Evolutionary conservation across 257 asterid genomes (phyloP).

Genomic region (Solanum verrucosum): DNA sequence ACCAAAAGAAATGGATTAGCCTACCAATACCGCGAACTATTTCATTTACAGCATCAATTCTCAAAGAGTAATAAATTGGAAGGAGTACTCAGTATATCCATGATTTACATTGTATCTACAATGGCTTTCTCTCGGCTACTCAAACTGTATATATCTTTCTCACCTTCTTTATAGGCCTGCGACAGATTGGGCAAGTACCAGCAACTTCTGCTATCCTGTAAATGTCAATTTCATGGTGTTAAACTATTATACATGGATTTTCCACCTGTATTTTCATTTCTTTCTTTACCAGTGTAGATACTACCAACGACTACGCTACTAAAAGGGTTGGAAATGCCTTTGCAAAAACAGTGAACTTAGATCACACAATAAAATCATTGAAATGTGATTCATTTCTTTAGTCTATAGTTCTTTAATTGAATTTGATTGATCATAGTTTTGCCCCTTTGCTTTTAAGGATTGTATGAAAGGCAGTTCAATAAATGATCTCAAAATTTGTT

Average conservation of each 20-base stretch:
- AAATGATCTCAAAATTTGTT: not conserved
- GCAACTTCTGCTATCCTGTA: constrained; percentile 65
- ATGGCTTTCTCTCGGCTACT: constrained; percentile 8
- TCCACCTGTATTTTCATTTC: not conserved
- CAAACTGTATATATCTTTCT: constrained; percentile 71
- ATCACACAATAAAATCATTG: not conserved
- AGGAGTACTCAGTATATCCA: not conserved
- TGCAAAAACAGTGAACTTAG: not conserved
- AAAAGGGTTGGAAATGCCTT: not conserved
- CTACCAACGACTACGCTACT: not conserved
- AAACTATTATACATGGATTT: not conserved
- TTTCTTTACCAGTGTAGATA: not conserved
- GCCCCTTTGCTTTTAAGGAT: not conserved
- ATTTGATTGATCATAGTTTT: not conserved
- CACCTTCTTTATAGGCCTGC: constrained; percentile 58
- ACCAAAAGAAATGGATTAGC: not conserved
- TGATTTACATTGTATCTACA: not conserved
- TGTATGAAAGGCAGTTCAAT: not conserved
- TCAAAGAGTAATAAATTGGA: not conserved
- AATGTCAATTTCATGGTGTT: constrained; percentile 2
- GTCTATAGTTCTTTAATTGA: not conserved
- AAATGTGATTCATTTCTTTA: not conserved
- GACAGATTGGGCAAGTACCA: constrained; percentile 76
- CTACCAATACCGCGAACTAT: not conserved
- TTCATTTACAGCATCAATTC: not conserved